These are phyloP conservation scores for Neurospora crassa DNA, from an alignment of 2,329 filamentous ascomycete genomes.

Conservation along the genomic window DNA sequence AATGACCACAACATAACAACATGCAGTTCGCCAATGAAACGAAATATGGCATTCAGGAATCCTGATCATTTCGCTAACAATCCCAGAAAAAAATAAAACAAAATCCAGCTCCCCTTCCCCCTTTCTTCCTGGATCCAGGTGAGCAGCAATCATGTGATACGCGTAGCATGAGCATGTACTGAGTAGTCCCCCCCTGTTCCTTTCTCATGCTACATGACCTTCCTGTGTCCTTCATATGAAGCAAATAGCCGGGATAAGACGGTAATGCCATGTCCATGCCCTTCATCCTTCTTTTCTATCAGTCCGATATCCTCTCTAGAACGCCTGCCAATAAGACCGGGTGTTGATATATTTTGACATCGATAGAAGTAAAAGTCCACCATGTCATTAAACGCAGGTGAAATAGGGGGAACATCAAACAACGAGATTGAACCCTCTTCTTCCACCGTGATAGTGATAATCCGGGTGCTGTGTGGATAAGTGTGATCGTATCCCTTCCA, in stretches of 20 bases:
- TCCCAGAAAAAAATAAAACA: background rate
- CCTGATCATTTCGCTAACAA: conserved; percentile 12
- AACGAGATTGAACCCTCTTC: background rate
- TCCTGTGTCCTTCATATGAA: conserved; percentile 6
- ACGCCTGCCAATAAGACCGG: background rate
- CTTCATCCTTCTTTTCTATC: background rate
- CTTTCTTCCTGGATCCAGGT: conserved; percentile 10
- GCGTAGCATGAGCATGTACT: conserved; percentile 7
- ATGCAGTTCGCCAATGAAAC: background rate
- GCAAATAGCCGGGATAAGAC: background rate
- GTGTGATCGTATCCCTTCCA: background rate
- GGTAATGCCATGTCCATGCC: background rate
- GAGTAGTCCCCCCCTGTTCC: conserved; percentile 3
- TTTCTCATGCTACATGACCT: conserved; percentile 6
- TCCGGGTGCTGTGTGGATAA: background rate
- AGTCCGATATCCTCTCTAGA: background rate
- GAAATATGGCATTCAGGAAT: background rate
- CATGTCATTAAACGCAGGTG: background rate
- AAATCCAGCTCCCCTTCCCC: conserved; percentile 1
- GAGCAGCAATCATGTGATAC: conserved; percentile 16
- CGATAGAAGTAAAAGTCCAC: background rate
- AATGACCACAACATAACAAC: background rate
- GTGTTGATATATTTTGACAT: background rate
- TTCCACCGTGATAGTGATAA: background rate
- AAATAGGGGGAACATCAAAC: background rate